These are phyloP conservation scores for Coemansia sp. DNA, from an alignment of 192 early-diverging fungal species.

Conservation along the genomic window DNA sequence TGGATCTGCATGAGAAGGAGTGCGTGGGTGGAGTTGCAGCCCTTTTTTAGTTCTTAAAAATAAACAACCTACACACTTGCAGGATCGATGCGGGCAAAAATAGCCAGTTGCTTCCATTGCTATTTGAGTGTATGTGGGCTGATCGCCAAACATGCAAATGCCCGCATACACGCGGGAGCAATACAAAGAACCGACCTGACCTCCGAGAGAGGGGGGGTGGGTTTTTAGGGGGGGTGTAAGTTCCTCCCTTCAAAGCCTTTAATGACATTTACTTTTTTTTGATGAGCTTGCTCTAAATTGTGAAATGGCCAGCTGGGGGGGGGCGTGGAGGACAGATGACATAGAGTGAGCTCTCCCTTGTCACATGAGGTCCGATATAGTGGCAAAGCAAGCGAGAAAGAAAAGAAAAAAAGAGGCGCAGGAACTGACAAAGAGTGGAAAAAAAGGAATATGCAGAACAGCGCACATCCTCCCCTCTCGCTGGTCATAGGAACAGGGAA, in stretches of 20 bases:
- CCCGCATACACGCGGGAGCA: conserved; percentile 10
- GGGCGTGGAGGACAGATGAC: neutral
- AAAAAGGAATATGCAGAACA: conserved; percentile 5
- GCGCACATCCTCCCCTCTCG: neutral
- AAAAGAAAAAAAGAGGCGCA: neutral
- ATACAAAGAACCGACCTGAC: neutral
- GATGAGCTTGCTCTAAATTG: neutral
- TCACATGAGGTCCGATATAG: conserved; percentile 8
- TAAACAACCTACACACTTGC: neutral
- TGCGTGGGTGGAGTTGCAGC: neutral
- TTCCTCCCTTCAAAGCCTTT: neutral
- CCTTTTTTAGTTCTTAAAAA: conserved; percentile 2
- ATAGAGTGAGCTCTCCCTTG: neutral
- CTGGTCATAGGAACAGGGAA: conserved; percentile 10
- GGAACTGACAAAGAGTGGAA: conserved; percentile 1
- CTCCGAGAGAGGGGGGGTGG: neutral
- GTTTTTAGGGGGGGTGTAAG: neutral
- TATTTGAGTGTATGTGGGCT: neutral
- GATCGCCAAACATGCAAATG: conserved; percentile 10
- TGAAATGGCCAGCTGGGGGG: too few relatives aligned
- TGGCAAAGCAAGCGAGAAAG: neutral
- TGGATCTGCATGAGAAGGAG: neutral
- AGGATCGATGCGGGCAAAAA: conserved; percentile 6
- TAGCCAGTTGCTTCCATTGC: neutral
- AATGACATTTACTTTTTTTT: neutral